Conservation (phyloP, 192 early-diverging fungal genomes). For the Phlyctochytrium planicorne region DNA sequence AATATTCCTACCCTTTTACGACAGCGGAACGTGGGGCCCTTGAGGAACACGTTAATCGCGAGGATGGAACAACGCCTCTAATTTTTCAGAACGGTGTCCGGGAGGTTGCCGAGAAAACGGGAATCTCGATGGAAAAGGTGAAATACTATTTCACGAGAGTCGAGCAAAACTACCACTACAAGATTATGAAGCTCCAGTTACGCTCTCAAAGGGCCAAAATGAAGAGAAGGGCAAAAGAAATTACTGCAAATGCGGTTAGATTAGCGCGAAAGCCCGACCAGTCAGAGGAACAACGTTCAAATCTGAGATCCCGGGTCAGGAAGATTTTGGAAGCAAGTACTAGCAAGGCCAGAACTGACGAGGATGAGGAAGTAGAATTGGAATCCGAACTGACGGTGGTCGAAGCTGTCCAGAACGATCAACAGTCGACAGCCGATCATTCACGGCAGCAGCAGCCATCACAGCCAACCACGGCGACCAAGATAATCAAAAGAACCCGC, state of each 20-base stretch:
- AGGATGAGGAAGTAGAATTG: background rate
- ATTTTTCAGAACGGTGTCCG: conserved; percentile 28
- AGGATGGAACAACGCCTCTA: conserved; percentile 25
- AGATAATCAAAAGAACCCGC: too few relatives aligned
- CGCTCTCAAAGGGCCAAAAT: conserved; percentile 2
- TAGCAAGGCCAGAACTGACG: background rate
- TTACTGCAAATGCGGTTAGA: background rate
- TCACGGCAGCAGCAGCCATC: too few relatives aligned
- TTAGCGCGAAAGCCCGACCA: background rate
- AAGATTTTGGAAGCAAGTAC: background rate
- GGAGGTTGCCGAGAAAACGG: conserved; percentile 21
- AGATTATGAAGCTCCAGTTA: conserved; percentile 6
- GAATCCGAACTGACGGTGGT: background rate
- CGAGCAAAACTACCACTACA: conserved; percentile 27
- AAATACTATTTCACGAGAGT: conserved; percentile 36
- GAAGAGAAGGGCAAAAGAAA: conserved; percentile 13
- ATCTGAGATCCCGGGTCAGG: conserved; percentile 8
- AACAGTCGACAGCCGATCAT: too few relatives aligned
- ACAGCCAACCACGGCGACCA: too few relatives aligned
- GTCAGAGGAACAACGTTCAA: conserved; percentile 4
- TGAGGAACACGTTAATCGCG: conserved; percentile 33
- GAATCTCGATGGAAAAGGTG: conserved; percentile 27
- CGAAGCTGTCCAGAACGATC: too few relatives aligned
- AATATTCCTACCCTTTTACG: conserved; percentile 27
- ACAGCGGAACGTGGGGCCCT: conserved; percentile 22